Conservation (phyloP, 2,329 filamentous ascomycete genomes). For the Sclerotinia nivalis region DNA sequence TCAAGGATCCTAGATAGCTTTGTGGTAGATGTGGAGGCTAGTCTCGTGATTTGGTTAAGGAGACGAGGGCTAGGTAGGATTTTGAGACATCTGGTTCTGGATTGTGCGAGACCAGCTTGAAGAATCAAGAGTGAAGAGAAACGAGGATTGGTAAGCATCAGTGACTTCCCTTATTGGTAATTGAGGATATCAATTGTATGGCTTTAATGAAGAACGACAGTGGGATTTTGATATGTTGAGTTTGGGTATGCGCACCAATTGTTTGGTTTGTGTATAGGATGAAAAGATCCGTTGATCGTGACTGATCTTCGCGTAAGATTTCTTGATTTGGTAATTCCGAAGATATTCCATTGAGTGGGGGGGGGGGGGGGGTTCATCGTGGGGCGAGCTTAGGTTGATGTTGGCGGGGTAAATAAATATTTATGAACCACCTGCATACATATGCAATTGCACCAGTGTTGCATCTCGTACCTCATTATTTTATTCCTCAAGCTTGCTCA, state of each 20-base stretch:
- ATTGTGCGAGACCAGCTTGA: not conserved
- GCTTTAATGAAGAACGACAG: not conserved
- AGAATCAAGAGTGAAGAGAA: not conserved
- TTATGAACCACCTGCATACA: slow-evolving; percentile 2
- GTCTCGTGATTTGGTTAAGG: not conserved
- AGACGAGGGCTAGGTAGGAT: no score
- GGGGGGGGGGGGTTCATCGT: not conserved
- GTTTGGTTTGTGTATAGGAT: not conserved
- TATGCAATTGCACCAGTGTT: not conserved
- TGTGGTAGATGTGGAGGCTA: not conserved
- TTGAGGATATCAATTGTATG: not conserved
- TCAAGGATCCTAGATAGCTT: not conserved
- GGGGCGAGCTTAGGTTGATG: not conserved
- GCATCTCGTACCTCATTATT: slow-evolving; percentile 4
- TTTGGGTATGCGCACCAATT: not conserved
- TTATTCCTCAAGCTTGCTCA: not conserved
- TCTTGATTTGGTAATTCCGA: not conserved
- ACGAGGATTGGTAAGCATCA: not conserved
- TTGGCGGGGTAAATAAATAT: slow-evolving; percentile 5
- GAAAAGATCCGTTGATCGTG: not conserved
- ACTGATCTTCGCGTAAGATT: not conserved
- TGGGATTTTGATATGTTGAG: not conserved
- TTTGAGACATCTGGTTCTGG: not conserved
- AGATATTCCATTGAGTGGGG: not conserved
- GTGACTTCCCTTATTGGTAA: not conserved